Conservation (phyloP, 2,329 filamentous ascomycete species). For the Aspergillus melleus region DNA sequence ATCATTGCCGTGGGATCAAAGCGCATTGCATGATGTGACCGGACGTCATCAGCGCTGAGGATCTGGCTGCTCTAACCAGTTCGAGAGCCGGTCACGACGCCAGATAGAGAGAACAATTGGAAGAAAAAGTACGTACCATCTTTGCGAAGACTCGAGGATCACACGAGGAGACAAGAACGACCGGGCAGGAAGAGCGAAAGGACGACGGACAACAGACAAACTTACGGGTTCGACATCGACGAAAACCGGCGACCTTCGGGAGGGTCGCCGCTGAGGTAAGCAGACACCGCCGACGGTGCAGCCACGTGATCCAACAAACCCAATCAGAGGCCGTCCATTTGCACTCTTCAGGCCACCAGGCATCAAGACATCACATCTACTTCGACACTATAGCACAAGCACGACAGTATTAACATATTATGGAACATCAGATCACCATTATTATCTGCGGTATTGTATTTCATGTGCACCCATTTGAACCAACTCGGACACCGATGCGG, state of each 20-base stretch:
- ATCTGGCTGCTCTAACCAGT: not conserved
- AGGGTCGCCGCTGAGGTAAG: slow-evolving; percentile 27
- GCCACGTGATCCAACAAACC: slow-evolving; percentile 18
- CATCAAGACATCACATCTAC: too few species aligned
- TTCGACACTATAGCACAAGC: not conserved
- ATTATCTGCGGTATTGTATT: not conserved
- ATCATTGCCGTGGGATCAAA: not conserved
- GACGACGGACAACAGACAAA: slow-evolving; percentile 9
- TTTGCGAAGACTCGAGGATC: slow-evolving; percentile 25
- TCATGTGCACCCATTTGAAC: not conserved
- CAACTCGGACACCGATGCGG: not conserved
- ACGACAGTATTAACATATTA: not conserved
- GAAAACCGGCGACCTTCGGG: slow-evolving; percentile 38
- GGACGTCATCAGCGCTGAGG: not conserved
- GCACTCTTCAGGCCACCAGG: not conserved
- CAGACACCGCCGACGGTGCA: slow-evolving; percentile 16
- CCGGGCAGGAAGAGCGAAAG: slow-evolving; percentile 21
- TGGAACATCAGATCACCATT: not conserved
- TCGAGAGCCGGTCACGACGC: not conserved
- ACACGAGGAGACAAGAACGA: slow-evolving; percentile 27
- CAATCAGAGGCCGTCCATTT: slow-evolving; percentile 21
- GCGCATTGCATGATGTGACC: not conserved
- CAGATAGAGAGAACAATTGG: not conserved
- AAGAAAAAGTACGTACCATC: slow-evolving; percentile 30
- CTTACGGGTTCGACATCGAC: slow-evolving; percentile 22